phyloP scores from a whole-genome alignment of 2,329 filamentous ascomycete species.

The Fusarium xyrophilum region DNA sequence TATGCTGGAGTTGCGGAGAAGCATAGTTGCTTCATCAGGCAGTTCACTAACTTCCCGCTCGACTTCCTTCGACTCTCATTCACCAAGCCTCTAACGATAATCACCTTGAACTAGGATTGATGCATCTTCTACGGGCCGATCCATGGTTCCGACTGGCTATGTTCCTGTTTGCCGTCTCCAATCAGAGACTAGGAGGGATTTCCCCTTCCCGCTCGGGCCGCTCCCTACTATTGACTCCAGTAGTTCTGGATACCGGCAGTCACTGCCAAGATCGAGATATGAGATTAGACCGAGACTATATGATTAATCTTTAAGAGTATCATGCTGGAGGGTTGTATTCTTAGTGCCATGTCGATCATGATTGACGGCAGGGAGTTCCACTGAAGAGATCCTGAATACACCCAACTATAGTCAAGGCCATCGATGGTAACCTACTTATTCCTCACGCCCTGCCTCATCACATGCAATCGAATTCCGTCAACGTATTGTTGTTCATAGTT shows the following conservation, averaged over 20 bases:
- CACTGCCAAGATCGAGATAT: neutral
- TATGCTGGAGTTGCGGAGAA: conserved; percentile 10
- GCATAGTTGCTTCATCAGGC: conserved; percentile 6
- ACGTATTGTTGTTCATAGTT: neutral
- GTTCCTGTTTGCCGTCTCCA: conserved; percentile 14
- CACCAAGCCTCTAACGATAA: neutral
- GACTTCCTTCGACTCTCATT: neutral
- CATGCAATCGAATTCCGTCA: neutral
- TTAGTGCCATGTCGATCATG: conserved; percentile 20
- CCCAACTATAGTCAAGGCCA: neutral
- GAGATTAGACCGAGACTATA: neutral
- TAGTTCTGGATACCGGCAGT: neutral
- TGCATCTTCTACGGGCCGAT: conserved; percentile 26
- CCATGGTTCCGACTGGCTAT: conserved; percentile 17
- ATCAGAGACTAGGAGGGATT: conserved; percentile 1
- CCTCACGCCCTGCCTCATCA: neutral
- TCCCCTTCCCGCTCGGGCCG: neutral
- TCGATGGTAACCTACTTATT: neutral
- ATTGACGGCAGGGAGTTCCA: conserved; percentile 4
- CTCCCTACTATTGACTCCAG: neutral
- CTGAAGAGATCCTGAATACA: neutral
- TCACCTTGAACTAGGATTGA: conserved; percentile 12
- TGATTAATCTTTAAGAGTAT: neutral
- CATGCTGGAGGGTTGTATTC: neutral
- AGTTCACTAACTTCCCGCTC: neutral